Evolutionary conservation across 768 basidiomycete genomes (phyloP).

Genomic region (Russula foetens): DNA sequence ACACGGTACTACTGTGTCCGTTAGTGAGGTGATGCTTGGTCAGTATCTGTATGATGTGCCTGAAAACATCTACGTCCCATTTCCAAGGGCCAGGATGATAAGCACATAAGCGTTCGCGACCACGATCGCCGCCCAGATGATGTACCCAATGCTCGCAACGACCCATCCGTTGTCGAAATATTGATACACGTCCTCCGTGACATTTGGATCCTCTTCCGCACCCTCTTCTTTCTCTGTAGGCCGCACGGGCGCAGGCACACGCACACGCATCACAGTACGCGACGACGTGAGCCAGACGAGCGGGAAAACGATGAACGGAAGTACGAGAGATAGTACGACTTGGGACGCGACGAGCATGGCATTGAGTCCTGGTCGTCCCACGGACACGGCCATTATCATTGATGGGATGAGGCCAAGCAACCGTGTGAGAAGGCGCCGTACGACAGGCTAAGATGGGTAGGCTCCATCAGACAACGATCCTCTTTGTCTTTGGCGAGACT

Average conservation of each 20-base stretch:
- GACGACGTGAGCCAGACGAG: conserved; percentile 65
- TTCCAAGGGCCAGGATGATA: conserved; percentile 43
- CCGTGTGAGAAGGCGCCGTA: conserved; percentile 79
- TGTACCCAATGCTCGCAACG: conserved; percentile 40
- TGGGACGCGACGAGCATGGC: conserved; percentile 77
- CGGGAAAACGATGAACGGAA: conserved; percentile 82
- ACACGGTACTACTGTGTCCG: no score
- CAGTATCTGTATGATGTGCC: no score
- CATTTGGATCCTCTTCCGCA: conserved; percentile 18
- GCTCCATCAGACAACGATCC: conserved; percentile 11
- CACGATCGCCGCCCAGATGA: conserved; percentile 58
- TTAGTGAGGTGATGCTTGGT: no score
- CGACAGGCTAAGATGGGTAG: conserved; percentile 42
- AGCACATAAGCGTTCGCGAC: conserved; percentile 75
- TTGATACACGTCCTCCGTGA: conserved; percentile 30
- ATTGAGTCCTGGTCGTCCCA: conserved; percentile 65
- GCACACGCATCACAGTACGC: conserved; percentile 60
- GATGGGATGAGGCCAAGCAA: conserved; percentile 77
- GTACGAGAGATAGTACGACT: conserved; percentile 72
- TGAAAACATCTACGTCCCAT: not conserved
- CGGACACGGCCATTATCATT: conserved; percentile 62
- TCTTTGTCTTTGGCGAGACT: conserved; percentile 20
- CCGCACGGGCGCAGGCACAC: not conserved
- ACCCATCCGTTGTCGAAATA: conserved; percentile 59
- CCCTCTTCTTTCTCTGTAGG: not conserved